Evolutionary conservation across 208 protist species (phyloP), one percentile per base, ranked within the genome.

Genomic region (Crithidia sp.): DNA sequence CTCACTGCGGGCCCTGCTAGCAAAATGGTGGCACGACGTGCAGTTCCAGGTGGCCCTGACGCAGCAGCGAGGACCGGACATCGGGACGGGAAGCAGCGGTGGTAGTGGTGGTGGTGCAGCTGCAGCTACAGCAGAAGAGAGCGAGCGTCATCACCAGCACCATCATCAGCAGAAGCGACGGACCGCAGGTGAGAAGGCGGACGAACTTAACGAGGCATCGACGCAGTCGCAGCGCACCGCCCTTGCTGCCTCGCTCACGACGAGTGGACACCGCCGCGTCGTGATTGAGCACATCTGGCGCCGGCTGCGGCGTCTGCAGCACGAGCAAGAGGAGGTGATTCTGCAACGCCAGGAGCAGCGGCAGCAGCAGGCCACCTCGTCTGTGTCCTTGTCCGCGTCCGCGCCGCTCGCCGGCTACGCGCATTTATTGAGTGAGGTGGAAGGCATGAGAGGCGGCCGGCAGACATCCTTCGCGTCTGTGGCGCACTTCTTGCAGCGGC

Each of bases 21-120:
- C 28, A 17, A 77, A 82, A 71, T 71, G 69, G 60, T 74, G 60
- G 67, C 54, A 54, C 39, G 77, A 82, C 60, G 56, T 82, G 14
- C 67, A 53, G 17, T 74, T 67, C 37, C 60, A 71, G 57, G 2
- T 65, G 12, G 58, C 75, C 17, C 47, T 67, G n/a, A 57, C 43
- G 39, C 52, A 43, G 13, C 52, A 55, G 43, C 43, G 44, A 28
- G 5, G 49, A 8, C 39, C 61, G 0, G 40, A 53, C 13, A 69
- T 36, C 16, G 5, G 16, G 61, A 14, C 45, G 14, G 28, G 41
- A 10, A 43, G 41, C 9, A 12, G 41, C 45, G 62, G 28, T 19
- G 12, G 10, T 55, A 13, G 4, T 43, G 14, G 28, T 8, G 45
- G 61, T 4, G 6, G 43, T 39, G 39, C 60, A 4, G 19, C 19